These are phyloP conservation scores for Trifolium pratense DNA, from an alignment of 306 rosid species.

Conservation along the genomic window DNA sequence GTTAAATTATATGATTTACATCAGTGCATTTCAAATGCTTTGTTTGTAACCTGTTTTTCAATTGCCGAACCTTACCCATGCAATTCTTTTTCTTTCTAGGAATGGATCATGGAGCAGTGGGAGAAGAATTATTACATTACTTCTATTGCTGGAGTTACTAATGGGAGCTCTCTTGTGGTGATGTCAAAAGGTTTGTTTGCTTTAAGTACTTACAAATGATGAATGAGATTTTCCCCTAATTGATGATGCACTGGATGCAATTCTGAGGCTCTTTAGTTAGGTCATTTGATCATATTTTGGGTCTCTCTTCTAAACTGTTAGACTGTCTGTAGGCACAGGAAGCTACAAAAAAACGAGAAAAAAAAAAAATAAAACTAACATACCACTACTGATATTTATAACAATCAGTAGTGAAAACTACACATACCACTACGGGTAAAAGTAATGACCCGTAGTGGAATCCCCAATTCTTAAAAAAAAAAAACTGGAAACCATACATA, in stretches of 20 bases:
- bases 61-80: conserved; percentile 10
- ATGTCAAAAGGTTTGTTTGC: conserved; percentile 53
- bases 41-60: conserved; percentile 14
- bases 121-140: conserved; percentile 55
- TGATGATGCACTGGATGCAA: neutral
- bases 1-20: conserved; percentile 52
- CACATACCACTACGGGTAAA: no score
- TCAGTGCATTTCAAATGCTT: conserved; percentile 34
- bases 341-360: no score
- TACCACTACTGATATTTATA: no score
- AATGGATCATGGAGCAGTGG: conserved; percentile 64
- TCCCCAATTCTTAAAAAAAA: no score
- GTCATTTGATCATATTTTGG: neutral
- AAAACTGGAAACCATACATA: no score
- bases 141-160: conserved; percentile 71
- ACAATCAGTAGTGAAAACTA: no score
- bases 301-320: neutral
- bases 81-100: conserved; percentile 40
- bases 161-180: conserved; percentile 56
- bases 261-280: neutral
- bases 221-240: neutral
- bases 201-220: neutral
- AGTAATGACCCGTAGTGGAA: no score
- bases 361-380: no score
- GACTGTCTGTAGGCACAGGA: neutral